These are phyloP conservation scores for Phaeosphaeriaceae sp. DNA, from an alignment of 2,329 filamentous ascomycete species.

Conservation along the genomic window DNA sequence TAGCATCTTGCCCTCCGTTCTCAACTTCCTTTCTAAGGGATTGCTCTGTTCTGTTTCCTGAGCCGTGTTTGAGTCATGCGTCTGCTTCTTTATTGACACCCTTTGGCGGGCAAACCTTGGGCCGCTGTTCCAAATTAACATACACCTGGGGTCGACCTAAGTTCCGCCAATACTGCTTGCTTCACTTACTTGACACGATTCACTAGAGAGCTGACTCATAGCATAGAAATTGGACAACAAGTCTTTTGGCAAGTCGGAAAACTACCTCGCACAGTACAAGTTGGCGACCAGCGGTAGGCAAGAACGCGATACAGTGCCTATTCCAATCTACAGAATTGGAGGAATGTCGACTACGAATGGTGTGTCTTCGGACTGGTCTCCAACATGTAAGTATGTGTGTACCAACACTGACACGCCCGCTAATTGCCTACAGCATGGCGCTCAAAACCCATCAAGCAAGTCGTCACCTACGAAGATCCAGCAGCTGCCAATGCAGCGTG, in stretches of 20 bases:
- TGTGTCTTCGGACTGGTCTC: conserved; percentile 44
- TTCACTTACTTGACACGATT: neutral
- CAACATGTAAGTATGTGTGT: conserved; percentile 42
- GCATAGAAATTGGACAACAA: conserved; percentile 13
- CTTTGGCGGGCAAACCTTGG: conserved; percentile 26
- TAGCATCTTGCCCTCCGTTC: neutral
- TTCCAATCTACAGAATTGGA: neutral
- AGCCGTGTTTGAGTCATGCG: conserved; percentile 27
- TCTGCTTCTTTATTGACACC: conserved; percentile 23
- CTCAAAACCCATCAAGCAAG: conserved; percentile 79
- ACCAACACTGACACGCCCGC: neutral
- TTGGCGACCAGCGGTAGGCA: conserved; percentile 4
- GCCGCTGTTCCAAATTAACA: conserved; percentile 26
- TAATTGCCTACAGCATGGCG: conserved; percentile 66
- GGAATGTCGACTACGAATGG: conserved; percentile 4
- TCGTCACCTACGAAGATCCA: conserved; percentile 72
- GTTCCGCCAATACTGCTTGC: neutral
- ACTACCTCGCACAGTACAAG: conserved; percentile 19
- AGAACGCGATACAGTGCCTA: neutral
- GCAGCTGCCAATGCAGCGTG: conserved; percentile 66
- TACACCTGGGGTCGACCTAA: conserved; percentile 22
- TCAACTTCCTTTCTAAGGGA: neutral
- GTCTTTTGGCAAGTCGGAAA: conserved; percentile 16
- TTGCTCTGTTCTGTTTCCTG: neutral
- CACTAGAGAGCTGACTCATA: neutral